phyloP scores from a whole-genome alignment of 2,329 filamentous ascomycete genomes.

The Claviceps spartinae region DNA sequence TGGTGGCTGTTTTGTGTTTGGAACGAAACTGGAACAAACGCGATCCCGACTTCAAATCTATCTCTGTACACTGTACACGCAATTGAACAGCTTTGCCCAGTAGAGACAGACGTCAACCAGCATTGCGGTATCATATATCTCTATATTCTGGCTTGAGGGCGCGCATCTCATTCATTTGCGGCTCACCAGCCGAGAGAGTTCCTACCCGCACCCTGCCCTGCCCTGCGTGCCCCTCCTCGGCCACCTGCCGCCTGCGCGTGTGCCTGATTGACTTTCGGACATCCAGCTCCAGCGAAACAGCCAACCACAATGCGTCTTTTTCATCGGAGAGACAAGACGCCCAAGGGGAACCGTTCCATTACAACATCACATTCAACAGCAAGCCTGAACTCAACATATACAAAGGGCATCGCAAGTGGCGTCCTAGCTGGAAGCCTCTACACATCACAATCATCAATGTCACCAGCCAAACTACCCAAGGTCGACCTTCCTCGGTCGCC shows the following conservation, averaged over 20 bases:
- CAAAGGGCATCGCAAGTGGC: constrained; percentile 23
- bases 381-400: constrained; percentile 37
- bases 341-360: constrained; percentile 28
- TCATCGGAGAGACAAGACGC: constrained; percentile 38
- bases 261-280: constrained; percentile 6
- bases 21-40: not conserved
- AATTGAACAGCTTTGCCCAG: not conserved
- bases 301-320: constrained; percentile 37
- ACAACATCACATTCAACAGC: constrained; percentile 33
- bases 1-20: not conserved
- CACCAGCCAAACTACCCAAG: constrained; percentile 48
- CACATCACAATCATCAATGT: constrained; percentile 32
- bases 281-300: constrained; percentile 3
- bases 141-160: not conserved
- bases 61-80: not conserved
- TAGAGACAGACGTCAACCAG: not conserved
- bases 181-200: constrained; percentile 4
- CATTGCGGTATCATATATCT: not conserved
- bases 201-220: constrained; percentile 10
- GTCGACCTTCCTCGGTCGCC: constrained; percentile 72
- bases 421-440: constrained; percentile 34
- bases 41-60: not conserved
- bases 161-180: constrained; percentile 4
- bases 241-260: constrained; percentile 4
- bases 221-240: constrained; percentile 2